Evolutionary conservation across 352 stramenopile species (phyloP), one percentile per base, ranked within the genome.

Genomic region (Globisporangium paroecandrum): DNA sequence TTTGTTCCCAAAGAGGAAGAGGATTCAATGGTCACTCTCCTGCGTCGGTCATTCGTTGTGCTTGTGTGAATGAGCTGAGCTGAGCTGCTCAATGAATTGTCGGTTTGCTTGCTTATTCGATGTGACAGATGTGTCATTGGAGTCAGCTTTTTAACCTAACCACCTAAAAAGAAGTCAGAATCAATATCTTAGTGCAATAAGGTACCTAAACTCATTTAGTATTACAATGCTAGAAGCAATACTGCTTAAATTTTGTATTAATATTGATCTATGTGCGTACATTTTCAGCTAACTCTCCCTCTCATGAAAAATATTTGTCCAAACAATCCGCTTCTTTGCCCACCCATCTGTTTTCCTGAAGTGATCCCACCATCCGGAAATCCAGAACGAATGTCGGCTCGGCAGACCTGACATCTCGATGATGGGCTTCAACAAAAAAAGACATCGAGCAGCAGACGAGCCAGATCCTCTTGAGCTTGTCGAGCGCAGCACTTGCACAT

Each of bases 351-450:
- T 43, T 43, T 18, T 43, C 36, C 36, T 5, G 36, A 43, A 43
- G 36, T 43, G 36, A 43, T 43, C 36, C 36, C 36, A 43, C 36
- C 36, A 43, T 43, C 36, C 36, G 36, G 36, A 43, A 46, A 46
- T 46, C 38, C 38, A 9, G 6, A 49, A 49, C 41, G 41, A 20
- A 10, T 49, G 41, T 49, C 15, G 15, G 43, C 10, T 24, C 1
- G 18, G 22, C 43, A 22, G 22, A 24, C 15, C 43, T 51, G 43
- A 51, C 43, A 51, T 51, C 18, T 51, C 41, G 15, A 15, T 51
- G 43, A 51, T 51, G 43, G 43, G 18, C 43, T 51, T 51, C 43
- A 51, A 51, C 43, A 51, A 38, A 51, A 43, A 51, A 51, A 51
- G 29, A 32, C 29, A 32, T 51, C 43, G 43, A 24, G 5, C 18